Evolutionary conservation across 1,284 basidiomycete genomes (phyloP), one percentile per base, ranked within the genome.

Genomic region (Cryptococcus sp.): DNA sequence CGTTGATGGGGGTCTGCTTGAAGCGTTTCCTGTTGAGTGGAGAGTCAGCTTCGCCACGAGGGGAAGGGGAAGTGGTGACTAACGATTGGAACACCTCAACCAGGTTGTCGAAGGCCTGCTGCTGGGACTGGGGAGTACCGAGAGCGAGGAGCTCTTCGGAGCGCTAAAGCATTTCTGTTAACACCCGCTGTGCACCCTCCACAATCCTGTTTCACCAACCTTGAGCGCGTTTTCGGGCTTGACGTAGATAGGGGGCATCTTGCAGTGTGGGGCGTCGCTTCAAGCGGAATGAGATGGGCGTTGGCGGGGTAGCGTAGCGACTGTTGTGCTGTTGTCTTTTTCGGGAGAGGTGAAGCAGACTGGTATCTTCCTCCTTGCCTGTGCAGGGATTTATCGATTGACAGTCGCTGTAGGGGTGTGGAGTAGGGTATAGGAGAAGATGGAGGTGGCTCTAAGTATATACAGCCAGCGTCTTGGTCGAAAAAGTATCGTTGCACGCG

Each of bases 1-100:
- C 86, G 5, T 85, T 80, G 39, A 98, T 81, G 1, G 94, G 91
- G 0, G 93, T 96, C 58, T 89, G 87, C 68, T 93, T 86, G 82
- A 98, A 98, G 56, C 91, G 87, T 80, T 98, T 97, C 20, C 75
- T 77, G 59, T 44, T 12, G 55, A 35, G 12, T 48, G 16, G n/a
- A 52, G 23, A 13, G 24, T 23, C 33, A 46, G 28, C 15, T 24
- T 28, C 33, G 33, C 39, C n/a, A 18, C 21, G 20, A 40, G 12
- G 35, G 1, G 16, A 13, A 12, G 13, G 45, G 33, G 40, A 16
- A 37, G 24, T 11, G 46, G 24, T 11, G 16, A 68, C 75, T 62
- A 57, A 77, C 75, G 71, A 72, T 57, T 72, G 71, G 69, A 78
- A 76, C 40, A 78, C 75, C 64, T 78, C 76, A 51, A 67, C 69